These are phyloP conservation scores for Acanthamoeba castellanii DNA, from an alignment of 208 protist genomes.

Conservation along the genomic window DNA sequence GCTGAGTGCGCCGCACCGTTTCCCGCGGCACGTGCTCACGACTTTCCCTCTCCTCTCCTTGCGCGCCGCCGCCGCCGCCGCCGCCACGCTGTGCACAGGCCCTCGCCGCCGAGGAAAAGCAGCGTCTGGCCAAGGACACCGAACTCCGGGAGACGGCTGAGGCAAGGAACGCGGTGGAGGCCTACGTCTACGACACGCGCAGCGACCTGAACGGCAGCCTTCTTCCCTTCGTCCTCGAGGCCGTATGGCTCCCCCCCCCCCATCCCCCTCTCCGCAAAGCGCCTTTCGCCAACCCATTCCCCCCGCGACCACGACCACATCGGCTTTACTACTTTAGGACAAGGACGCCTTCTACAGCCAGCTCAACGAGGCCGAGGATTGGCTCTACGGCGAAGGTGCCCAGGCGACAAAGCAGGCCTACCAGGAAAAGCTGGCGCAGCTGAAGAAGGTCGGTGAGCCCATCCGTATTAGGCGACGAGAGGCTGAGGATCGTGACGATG, in stretches of 20 bases:
- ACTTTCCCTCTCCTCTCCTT: too few relatives aligned
- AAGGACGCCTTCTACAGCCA: conserved; percentile 40
- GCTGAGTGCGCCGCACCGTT: too few relatives aligned
- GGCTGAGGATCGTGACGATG: conserved; percentile 40
- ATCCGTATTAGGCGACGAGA: conserved; percentile 15
- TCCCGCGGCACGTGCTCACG: too few relatives aligned
- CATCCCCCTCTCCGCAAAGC: background rate
- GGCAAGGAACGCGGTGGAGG: conserved; percentile 79
- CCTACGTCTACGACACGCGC: conserved; percentile 85
- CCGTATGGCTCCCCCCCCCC: conserved; percentile 4
- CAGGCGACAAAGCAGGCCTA: conserved; percentile 74
- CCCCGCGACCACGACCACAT: too few relatives aligned
- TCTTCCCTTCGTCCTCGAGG: background rate
- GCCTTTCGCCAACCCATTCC: background rate
- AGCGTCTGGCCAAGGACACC: background rate
- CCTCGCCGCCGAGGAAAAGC: background rate
- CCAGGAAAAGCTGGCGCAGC: conserved; percentile 69
- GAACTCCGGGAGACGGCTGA: conserved; percentile 73
- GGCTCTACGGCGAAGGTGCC: conserved; percentile 87
- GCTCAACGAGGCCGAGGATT: conserved; percentile 82
- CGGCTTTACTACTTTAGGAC: too few relatives aligned
- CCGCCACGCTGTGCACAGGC: background rate
- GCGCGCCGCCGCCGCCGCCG: too few relatives aligned
- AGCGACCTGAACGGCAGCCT: conserved; percentile 73
- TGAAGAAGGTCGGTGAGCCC: conserved; percentile 66